phyloP scores from a whole-genome alignment of 164 flowering plant species.

The Chloranthus sessilifolius region DNA sequence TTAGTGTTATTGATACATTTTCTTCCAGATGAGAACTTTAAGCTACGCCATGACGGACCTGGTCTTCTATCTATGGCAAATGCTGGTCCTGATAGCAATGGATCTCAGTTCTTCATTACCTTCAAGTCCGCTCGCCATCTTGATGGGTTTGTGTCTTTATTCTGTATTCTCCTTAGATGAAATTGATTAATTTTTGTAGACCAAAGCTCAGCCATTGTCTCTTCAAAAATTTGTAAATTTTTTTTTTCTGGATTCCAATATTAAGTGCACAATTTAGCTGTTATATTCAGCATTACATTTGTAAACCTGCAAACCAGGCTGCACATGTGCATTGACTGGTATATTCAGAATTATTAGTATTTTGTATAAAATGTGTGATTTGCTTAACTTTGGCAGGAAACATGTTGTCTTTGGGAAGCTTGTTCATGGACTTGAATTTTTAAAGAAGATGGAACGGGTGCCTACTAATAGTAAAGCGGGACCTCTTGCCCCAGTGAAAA shows the following conservation, averaged over 20 bases:
- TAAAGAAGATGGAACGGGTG: conserved; percentile 65
- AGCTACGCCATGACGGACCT: conserved; percentile 67
- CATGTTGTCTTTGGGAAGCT: conserved; percentile 87
- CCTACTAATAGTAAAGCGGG: conserved; percentile 59
- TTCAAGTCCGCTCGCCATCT: conserved; percentile 72
- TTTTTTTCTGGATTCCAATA: too few species aligned
- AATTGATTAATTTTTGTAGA: neutral
- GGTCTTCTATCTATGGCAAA: conserved; percentile 88
- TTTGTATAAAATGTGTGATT: too few species aligned
- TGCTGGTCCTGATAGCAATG: conserved; percentile 66
- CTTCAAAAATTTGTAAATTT: too few species aligned
- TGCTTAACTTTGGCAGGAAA: conserved; percentile 44
- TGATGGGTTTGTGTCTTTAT: conserved; percentile 57
- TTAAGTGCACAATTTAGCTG: too few species aligned
- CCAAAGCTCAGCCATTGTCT: too few species aligned
- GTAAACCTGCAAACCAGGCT: too few species aligned
- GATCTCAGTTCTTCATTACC: conserved; percentile 82
- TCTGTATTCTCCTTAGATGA: neutral
- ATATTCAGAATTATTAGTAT: too few species aligned
- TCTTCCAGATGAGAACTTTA: conserved; percentile 71
- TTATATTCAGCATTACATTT: too few species aligned
- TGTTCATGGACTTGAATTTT: conserved; percentile 62
- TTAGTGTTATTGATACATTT: neutral
- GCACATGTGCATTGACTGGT: too few species aligned
- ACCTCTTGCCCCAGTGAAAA: conserved; percentile 71